phyloP scores from a whole-genome alignment of 371 early-diverging fungal genomes.

The Mucor mucedo region DNA sequence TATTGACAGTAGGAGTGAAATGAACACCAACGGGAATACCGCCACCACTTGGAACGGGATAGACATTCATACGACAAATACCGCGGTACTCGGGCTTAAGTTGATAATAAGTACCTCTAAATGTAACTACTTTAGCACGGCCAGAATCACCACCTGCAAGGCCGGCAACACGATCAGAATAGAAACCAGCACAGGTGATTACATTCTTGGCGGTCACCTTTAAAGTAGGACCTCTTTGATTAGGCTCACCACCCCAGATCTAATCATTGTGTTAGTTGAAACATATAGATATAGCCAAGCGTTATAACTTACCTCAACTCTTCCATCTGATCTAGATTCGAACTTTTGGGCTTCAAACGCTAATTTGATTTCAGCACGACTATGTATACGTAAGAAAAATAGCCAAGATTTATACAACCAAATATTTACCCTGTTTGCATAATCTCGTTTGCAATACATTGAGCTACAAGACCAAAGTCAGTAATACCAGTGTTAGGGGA shows the following conservation, averaged over 20 bases:
- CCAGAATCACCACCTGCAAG: constrained; percentile 46
- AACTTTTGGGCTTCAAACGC: constrained; percentile 49
- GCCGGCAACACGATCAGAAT: constrained; percentile 48
- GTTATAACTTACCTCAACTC: constrained; percentile 27
- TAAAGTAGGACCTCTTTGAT: constrained; percentile 41
- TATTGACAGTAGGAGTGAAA: constrained; percentile 51
- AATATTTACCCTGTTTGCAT: constrained; percentile 42
- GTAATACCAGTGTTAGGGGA: constrained; percentile 56
- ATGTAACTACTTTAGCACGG: constrained; percentile 43
- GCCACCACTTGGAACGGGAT: constrained; percentile 54
- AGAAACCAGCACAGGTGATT: constrained; percentile 56
- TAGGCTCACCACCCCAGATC: constrained; percentile 48
- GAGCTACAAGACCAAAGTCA: constrained; percentile 46
- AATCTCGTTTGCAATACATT: constrained; percentile 48
- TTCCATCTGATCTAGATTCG: constrained; percentile 33
- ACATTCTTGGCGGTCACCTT: constrained; percentile 45
- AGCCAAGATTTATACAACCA: constrained; percentile 2
- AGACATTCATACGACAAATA: constrained; percentile 50
- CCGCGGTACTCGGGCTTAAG: constrained; percentile 46
- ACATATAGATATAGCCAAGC: background rate
- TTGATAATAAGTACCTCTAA: constrained; percentile 55
- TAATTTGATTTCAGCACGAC: constrained; percentile 53
- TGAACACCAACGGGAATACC: constrained; percentile 58
- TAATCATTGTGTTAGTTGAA: constrained; percentile 1
- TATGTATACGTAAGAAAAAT: constrained; percentile 14